phyloP scores from a whole-genome alignment of 2,329 filamentous ascomycete genomes.

The Neopestalotiopsis sp. region DNA sequence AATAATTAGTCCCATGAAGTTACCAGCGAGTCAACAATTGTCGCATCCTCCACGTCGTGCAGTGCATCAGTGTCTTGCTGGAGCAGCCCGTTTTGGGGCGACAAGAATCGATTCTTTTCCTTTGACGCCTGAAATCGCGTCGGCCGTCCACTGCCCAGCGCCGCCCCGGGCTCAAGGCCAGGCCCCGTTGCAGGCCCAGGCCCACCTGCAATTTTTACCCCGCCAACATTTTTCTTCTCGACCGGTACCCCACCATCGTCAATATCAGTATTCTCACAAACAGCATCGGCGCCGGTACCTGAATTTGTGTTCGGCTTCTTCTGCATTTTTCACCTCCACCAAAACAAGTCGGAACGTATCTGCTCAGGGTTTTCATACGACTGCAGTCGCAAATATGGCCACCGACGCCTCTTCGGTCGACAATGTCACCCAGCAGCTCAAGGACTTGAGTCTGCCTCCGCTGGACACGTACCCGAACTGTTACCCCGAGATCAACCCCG shows the following conservation, averaged over 20 bases:
- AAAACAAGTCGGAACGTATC: neutral
- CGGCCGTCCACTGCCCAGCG: conserved; percentile 2
- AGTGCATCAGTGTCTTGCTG: conserved; percentile 1
- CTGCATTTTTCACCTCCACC: neutral
- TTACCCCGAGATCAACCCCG: conserved; percentile 73
- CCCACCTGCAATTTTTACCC: conserved; percentile 20
- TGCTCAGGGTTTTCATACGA: neutral
- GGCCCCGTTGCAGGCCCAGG: neutral
- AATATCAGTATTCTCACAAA: neutral
- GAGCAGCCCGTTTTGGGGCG: neutral
- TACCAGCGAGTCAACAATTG: neutral
- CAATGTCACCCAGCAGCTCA: conserved; percentile 30
- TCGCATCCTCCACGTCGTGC: conserved; percentile 9
- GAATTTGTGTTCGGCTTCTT: neutral
- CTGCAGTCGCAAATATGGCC: conserved; percentile 26
- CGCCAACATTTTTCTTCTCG: conserved; percentile 20
- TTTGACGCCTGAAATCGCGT: neutral
- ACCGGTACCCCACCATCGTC: conserved; percentile 22
- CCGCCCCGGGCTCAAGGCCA: neutral
- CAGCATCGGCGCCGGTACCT: neutral
- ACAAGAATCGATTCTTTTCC: neutral
- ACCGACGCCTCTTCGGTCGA: conserved; percentile 25
- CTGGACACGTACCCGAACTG: conserved; percentile 57
- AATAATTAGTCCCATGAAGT: neutral
- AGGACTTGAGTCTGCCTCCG: conserved; percentile 28